These are phyloP conservation scores for Saccharomycopsis sp. DNA, from an alignment of 805 yeast species.

Conservation along the genomic window DNA sequence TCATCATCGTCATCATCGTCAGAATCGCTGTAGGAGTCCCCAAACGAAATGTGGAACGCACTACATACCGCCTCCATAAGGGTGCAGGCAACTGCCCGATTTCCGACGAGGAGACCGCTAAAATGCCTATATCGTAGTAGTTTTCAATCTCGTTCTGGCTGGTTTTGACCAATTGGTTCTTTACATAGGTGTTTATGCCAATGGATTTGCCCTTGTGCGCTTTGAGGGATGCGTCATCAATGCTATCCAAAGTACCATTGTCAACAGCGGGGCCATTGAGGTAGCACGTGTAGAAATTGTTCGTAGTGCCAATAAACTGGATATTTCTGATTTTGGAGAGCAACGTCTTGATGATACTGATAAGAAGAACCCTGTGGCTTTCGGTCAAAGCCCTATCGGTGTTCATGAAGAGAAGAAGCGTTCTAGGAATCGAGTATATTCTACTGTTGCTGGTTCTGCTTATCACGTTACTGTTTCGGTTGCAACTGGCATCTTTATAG, in stretches of 20 bases:
- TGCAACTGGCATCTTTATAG: neutral
- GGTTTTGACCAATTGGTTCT: neutral
- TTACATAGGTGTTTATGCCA: neutral
- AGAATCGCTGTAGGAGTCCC: constrained; percentile 8
- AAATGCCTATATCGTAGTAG: neutral
- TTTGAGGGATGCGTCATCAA: neutral
- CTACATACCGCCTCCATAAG: constrained; percentile 20
- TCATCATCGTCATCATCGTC: constrained; percentile 12
- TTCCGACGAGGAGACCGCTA: constrained; percentile 1
- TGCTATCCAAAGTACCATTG: neutral
- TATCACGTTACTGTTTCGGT: neutral
- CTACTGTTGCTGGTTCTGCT: neutral
- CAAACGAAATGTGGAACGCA: constrained; percentile 14
- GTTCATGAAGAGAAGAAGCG: constrained; percentile 8
- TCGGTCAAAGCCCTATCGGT: neutral
- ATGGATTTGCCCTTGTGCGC: neutral
- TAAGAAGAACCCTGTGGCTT: constrained; percentile 1
- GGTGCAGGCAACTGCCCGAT: constrained; percentile 5
- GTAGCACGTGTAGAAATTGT: constrained; percentile 3
- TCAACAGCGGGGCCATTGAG: neutral
- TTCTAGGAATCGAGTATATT: constrained; percentile 6
- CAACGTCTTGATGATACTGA: constrained; percentile 12
- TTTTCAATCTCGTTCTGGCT: neutral
- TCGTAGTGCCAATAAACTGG: constrained; percentile 6
- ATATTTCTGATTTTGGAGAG: constrained; percentile 10